Conservation (phyloP, 1,284 basidiomycete genomes). For the Fomitopsis schrenkii region DNA sequence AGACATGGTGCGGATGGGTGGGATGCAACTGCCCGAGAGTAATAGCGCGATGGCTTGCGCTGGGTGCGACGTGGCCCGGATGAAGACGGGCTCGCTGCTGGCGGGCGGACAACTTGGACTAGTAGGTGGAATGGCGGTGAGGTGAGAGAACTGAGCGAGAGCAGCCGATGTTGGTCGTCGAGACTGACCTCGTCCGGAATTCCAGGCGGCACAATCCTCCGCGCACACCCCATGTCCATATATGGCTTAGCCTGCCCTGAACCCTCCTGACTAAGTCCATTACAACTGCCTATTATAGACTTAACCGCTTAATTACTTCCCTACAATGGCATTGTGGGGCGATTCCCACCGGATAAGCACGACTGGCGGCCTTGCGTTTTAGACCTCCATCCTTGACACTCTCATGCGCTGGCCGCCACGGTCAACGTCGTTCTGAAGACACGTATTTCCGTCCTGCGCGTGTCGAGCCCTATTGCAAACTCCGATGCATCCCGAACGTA, state of each 20-base stretch:
- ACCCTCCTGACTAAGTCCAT: background rate
- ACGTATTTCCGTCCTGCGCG: background rate
- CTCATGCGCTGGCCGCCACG: no score
- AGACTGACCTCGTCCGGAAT: conserved; percentile 7
- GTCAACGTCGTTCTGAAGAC: no score
- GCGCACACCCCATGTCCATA: conserved; percentile 4
- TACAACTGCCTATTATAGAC: background rate
- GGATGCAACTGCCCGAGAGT: background rate
- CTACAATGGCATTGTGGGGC: background rate
- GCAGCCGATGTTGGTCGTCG: conserved; percentile 8
- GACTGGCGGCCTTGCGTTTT: no score
- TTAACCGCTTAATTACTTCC: background rate
- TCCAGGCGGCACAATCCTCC: conserved; percentile 2
- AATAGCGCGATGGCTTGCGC: background rate
- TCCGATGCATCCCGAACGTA: no score
- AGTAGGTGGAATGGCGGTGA: background rate
- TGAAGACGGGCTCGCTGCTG: background rate
- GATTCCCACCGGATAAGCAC: no score
- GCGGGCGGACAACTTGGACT: background rate
- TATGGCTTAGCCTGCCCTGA: conserved; percentile 7
- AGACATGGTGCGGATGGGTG: conserved; percentile 18
- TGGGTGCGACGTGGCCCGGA: background rate
- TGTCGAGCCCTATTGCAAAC: no score
- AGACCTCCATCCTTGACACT: no score
- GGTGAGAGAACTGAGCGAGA: background rate